Base-by-base conservation (phyloP, 2,329 filamentous ascomycete genomes). In the Xylaria sp. region DNA sequence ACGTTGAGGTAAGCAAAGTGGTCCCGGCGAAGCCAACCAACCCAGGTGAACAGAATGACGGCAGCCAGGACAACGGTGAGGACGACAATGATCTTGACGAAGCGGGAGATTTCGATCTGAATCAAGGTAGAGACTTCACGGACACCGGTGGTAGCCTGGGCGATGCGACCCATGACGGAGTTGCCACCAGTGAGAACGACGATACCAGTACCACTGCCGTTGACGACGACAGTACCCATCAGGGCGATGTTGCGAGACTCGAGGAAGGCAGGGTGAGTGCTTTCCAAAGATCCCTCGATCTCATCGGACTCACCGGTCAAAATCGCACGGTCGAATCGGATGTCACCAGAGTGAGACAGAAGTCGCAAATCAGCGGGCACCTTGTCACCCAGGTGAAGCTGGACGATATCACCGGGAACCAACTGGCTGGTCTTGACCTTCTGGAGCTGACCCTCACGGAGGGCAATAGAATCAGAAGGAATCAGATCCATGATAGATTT, bases 101-200 rank as follows among this genome's bases (percentile, higher is more conserved):
- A 55, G 44, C 47, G 42, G n/a, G 13, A 23, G 11, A 55, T 55
- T n/a, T 55, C 54, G 11, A 18, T 46, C 23, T 46, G 47, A 3
- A 55, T 37, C 34, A 48, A 23, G 9, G 54, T 47, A 10, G 44
- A n/a, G 9, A 46, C 54, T 50, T 55, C 47, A 4, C 47, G 42
- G 6, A 47, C 54, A 13, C 54, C 23, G 47, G 54, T 48, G 4
- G 54, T 55, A 3, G 47, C 19, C 16, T 49, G 39, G 30, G 54
- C 54, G 54, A 55, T 55, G 9, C 47, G 54, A 13, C 54, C 54
- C 30, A 55, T 46, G 9, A 55, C 44, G 18, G 54, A 47, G 44
- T 48, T 55, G 54, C 13, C 54, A 37, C 54, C 54, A 49, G 54
- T 55, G 39, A 46, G 54, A 23, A 55, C 47, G 16, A 55, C 54